A percentile compares a stretch with the other conserved stretches of the same genome.
phyloP scores from a whole-genome alignment of 352 stramenopile species.

The Phytophthora tentaculata region DNA sequence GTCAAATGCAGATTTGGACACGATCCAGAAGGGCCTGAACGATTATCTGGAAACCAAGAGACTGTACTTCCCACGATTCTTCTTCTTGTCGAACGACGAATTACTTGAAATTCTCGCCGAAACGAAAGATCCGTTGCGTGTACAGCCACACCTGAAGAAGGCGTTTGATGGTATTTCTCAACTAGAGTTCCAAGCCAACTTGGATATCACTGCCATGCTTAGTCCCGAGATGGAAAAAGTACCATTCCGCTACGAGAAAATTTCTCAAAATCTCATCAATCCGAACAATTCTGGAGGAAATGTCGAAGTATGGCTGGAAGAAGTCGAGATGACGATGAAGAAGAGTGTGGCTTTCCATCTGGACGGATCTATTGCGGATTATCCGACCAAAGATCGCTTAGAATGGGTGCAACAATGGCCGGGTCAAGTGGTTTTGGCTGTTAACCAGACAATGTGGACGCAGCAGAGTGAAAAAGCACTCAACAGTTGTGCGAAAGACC shows the following conservation, averaged over 20 bases:
- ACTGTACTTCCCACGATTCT: conserved; percentile 92
- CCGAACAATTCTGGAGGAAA: conserved; percentile 94
- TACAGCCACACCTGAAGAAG: conserved; percentile 96
- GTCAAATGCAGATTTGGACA: conserved; percentile 93
- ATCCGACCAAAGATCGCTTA: conserved; percentile 85
- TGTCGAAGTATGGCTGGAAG: conserved; percentile 91
- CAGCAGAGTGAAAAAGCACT: conserved; percentile 81
- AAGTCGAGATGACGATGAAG: conserved; percentile 89
- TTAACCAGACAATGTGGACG: conserved; percentile 95
- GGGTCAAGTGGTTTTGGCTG: conserved; percentile 91
- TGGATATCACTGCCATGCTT: conserved; percentile 93
- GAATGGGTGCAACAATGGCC: conserved; percentile 94
- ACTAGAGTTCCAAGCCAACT: conserved; percentile 92
- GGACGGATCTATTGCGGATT: conserved; percentile 88
- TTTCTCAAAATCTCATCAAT: conserved; percentile 92
- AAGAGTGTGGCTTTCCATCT: conserved; percentile 84
- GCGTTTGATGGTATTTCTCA: conserved; percentile 93
- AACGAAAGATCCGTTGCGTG: conserved; percentile 93
- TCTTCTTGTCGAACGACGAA: conserved; percentile 94
- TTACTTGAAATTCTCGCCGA: conserved; percentile 93
- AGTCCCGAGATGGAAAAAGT: conserved; percentile 90
- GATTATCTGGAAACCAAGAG: conserved; percentile 93
- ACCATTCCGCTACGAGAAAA: conserved; percentile 88
- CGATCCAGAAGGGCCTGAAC: conserved; percentile 94
- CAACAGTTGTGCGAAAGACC: conserved; percentile 36